phyloP scores from a whole-genome alignment of 2,329 filamentous ascomycete species.

The Pleoardoris graminearum region DNA sequence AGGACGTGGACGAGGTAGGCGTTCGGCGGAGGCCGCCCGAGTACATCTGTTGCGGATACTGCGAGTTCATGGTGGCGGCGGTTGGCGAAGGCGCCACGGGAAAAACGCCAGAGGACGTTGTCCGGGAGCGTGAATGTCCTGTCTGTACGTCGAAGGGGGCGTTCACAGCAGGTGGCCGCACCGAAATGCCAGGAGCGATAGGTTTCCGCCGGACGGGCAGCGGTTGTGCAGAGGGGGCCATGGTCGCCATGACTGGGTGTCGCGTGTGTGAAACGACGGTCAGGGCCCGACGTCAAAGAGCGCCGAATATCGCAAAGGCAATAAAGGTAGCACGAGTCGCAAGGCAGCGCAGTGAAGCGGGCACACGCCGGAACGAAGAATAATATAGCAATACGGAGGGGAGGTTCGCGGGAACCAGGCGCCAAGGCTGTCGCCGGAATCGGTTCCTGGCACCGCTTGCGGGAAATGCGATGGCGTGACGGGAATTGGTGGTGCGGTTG shows the following conservation, averaged over 20 bases:
- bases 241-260: slow-evolving; percentile 8
- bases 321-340: slow-evolving; percentile 4
- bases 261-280: slow-evolving; percentile 31
- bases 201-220: slow-evolving; percentile 41
- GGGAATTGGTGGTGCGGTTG: slow-evolving; percentile 24
- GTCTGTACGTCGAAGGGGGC: slow-evolving; percentile 27
- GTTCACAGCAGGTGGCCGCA: slow-evolving; percentile 27
- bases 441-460: slow-evolving; percentile 34
- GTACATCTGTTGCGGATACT: slow-evolving; percentile 38
- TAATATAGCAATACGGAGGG: slow-evolving; percentile 7
- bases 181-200: slow-evolving; percentile 37
- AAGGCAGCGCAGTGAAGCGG: slow-evolving; percentile 6
- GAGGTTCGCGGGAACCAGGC: slow-evolving; percentile 4
- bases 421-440: slow-evolving; percentile 1
- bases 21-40: slow-evolving; percentile 54
- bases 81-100: slow-evolving; percentile 28
- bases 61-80: slow-evolving; percentile 36
- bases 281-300: slow-evolving; percentile 31
- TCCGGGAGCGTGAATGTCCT: slow-evolving; percentile 43
- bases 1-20: slow-evolving; percentile 71
- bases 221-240: slow-evolving; percentile 6
- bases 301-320: slow-evolving; percentile 17
- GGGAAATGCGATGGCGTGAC: slow-evolving; percentile 26
- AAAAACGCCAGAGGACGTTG: slow-evolving; percentile 44
- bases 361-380: slow-evolving; percentile 13